phyloP scores from a whole-genome alignment of 176 grass and related monocot genomes.

The Hordeum vulgare region MorexV3_pseudomolecules_assembly NC_058518.1:474189773-474190272 shows the following conservation, averaged over 20 bases:
- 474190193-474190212: not conserved
- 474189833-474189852: not conserved
- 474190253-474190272: not conserved
- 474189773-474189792: not conserved
- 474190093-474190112: not conserved
- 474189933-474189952: not conserved
- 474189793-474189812: not conserved
- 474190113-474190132: not conserved
- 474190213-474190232: not conserved
- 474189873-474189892: not conserved
- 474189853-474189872: not conserved
- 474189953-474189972: not conserved
- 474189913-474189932: not conserved
- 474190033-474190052: not conserved
- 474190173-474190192: constrained; percentile 33
- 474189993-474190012: not conserved
- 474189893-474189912: not conserved
- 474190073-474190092: not conserved
- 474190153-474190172: not conserved
- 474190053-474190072: not conserved
- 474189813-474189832: not conserved
- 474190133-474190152: not conserved
- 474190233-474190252: not conserved
- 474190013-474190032: not conserved
- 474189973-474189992: not conserved